Conservation (phyloP, 164 flowering plant species). For the Kingdonia uniflora region DNA sequence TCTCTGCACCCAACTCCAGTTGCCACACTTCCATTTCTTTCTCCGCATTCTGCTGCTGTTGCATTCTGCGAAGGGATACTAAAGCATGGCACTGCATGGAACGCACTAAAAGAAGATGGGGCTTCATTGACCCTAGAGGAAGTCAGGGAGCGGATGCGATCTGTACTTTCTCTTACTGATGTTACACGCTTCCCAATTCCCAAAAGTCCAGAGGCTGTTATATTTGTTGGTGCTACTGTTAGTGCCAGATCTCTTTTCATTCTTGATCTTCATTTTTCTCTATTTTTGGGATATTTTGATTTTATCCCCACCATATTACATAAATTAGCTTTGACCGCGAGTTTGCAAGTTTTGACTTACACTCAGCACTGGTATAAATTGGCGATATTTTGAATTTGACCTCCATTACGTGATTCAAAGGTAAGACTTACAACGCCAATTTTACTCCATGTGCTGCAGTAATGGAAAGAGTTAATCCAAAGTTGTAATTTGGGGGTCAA, state of each 20-base stretch:
- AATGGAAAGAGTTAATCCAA: no score
- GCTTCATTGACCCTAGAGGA: constrained; percentile 74
- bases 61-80: constrained; percentile 96
- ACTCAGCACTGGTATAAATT: no score
- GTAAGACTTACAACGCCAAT: no score
- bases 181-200: constrained; percentile 95
- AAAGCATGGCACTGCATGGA: constrained; percentile 95
- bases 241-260: constrained; percentile 21
- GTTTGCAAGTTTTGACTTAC: no score
- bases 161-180: constrained; percentile 90
- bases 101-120: constrained; percentile 73
- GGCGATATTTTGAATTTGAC: no score
- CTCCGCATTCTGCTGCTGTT: constrained; percentile 95
- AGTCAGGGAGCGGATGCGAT: constrained; percentile 75
- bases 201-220: constrained; percentile 76
- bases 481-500: no score
- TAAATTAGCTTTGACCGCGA: no score
- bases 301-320: background rate
- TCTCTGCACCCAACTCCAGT: constrained; percentile 90
- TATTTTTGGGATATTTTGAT: no score
- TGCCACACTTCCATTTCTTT: constrained; percentile 94
- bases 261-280: no score
- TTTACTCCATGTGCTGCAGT: no score
- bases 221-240: constrained; percentile 93
- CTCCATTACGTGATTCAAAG: no score